Percentiles rank a stretch among this genome's conserved stretches.
phyloP scores from a whole-genome alignment of 352 stramenopile genomes.

The Phytophthora sansomeana region DNA sequence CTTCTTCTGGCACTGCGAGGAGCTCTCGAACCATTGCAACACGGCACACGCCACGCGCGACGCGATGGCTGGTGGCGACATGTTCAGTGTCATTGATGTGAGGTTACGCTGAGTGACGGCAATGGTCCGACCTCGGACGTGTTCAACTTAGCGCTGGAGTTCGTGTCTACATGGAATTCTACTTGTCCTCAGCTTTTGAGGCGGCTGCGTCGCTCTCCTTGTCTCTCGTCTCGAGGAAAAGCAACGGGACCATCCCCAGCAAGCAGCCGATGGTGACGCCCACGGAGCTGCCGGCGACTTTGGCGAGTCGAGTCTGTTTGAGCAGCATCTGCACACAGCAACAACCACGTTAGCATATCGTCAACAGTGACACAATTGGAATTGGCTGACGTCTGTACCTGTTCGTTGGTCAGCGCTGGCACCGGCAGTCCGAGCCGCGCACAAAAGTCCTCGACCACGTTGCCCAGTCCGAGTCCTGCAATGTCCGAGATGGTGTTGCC shows the following conservation, averaged over 20 bases:
- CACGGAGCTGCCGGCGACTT: conserved; percentile 70
- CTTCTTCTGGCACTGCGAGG: conserved; percentile 67
- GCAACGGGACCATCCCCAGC: conserved; percentile 75
- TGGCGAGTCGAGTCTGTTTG: conserved; percentile 68
- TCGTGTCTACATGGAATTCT: conserved; percentile 9
- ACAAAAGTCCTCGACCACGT: conserved; percentile 85
- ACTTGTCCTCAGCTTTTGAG: conserved; percentile 5
- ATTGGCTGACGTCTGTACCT: conserved; percentile 40
- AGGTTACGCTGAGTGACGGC: conserved; percentile 7
- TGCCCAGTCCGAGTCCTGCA: conserved; percentile 70
- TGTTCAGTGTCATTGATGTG: conserved; percentile 24
- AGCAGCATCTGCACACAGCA: conserved; percentile 56
- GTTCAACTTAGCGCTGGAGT: background rate
- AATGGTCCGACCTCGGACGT: background rate
- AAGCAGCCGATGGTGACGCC: conserved; percentile 82
- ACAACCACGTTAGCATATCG: background rate
- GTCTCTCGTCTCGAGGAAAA: conserved; percentile 77
- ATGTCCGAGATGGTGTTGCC: conserved; percentile 89
- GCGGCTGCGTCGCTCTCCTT: conserved; percentile 10
- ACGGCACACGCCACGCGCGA: conserved; percentile 51
- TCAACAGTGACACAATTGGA: background rate
- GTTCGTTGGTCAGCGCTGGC: conserved; percentile 61
- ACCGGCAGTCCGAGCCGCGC: conserved; percentile 67
- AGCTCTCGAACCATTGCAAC: conserved; percentile 68
- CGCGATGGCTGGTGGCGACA: conserved; percentile 25